Evolutionary conservation across 2,329 filamentous ascomycete genomes (phyloP).

Genomic region (Fusarium sarcochroum): DNA sequence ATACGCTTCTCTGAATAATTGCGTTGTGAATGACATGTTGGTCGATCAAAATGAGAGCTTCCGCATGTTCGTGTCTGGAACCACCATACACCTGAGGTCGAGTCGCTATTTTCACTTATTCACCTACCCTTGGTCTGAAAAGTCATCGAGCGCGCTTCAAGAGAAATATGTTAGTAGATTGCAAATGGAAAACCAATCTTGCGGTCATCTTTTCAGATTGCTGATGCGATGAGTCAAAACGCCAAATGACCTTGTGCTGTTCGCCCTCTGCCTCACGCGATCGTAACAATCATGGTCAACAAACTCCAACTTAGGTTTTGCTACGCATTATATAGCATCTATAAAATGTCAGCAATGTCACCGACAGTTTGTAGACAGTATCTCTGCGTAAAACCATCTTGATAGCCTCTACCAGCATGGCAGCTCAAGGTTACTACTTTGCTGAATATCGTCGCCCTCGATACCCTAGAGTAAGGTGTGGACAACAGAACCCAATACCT

Average conservation of each 20-base stretch:
- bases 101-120: not conserved
- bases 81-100: not conserved
- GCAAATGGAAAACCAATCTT: not conserved
- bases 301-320: constrained; percentile 9
- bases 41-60: not conserved
- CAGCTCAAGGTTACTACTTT: not conserved
- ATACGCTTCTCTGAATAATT: no score
- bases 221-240: not conserved
- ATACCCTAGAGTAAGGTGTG: not conserved
- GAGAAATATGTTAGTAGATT: no score
- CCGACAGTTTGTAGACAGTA: not conserved
- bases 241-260: not conserved
- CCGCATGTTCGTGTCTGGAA: no score
- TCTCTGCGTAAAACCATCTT: not conserved
- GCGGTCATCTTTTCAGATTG: not conserved
- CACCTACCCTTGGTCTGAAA: not conserved
- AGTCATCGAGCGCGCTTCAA: no score
- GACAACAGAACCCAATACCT: not conserved
- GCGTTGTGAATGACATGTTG: no score
- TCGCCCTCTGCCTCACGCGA: not conserved
- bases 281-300: constrained; percentile 3
- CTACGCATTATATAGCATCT: not conserved
- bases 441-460: not conserved
- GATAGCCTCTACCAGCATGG: constrained; percentile 4
- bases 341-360: constrained; percentile 14